Evolutionary conservation across 805 yeast species (phyloP), one percentile per base, ranked within the genome.

Genomic region (Cyberlindnera saturnus): DNA sequence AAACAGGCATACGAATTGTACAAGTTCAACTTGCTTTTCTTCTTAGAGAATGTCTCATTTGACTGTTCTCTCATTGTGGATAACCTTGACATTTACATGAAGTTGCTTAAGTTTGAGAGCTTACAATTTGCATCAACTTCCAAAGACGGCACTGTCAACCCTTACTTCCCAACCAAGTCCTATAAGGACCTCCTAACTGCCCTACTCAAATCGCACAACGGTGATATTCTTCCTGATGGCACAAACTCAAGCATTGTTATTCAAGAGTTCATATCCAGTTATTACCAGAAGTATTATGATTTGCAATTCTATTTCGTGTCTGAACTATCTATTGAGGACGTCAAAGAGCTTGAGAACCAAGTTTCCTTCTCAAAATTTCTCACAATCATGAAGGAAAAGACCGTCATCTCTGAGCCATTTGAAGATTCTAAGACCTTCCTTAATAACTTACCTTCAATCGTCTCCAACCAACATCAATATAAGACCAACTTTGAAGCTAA

Each of bases 291-390:
- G 51, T 77, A 74, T 60, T 86, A 86, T 69, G 99, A 91, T 60
- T 63, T 91, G 44, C 86, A 89, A 52, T 87, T 70, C 57, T 85
- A 81, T 56, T 82, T 86, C 51, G 79, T 82, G 56, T 66, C 71
- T 32, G 80, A 74, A 51, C 59, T 79, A 18, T 51, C 51, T n/a
- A 43, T 50, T 20, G 54, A 64, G 6, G 48, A 56, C 8, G 38
- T 53, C 14, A 32, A 34, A 7, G 51, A 45, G 4, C 5, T 31
- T 6, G 47, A 32, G 23, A 38, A 45, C 28, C 49, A 52, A 44
- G 15, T 16, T 1, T 19, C 60, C 5, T 59, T 63, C 42, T 59
- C 67, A 16, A 70, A 69, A 53, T 69, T 72, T 64, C 48, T 69
- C 16, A 57, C 66, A 1, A 46, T 70, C 19, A 55, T 62, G 40